Evolutionary conservation across 495 filamentous ascomycete genomes (phyloP).

Genomic region (Rusavskia elegans): DNA sequence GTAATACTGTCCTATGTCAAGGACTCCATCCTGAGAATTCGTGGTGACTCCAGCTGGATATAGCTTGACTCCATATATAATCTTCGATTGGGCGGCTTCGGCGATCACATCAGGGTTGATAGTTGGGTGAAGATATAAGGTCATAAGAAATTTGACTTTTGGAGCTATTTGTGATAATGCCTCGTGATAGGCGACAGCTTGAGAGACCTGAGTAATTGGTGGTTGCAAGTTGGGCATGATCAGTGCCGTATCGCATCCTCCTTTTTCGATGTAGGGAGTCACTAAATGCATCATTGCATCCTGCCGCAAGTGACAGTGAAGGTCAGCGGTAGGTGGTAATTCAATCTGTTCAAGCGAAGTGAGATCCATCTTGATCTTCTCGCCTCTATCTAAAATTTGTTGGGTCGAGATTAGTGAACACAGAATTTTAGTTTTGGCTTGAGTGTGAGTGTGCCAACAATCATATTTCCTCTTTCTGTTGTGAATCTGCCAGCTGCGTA

Average conservation of each 20-base stretch:
- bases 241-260: constrained; percentile 64
- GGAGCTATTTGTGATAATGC: constrained; percentile 51
- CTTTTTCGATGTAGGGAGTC: constrained; percentile 53
- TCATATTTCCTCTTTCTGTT: no score
- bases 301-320: constrained; percentile 62
- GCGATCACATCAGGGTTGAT: constrained; percentile 67
- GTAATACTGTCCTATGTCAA: constrained; percentile 54
- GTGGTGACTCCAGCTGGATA: constrained; percentile 64
- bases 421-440: no score
- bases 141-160: constrained; percentile 71
- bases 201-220: constrained; percentile 56
- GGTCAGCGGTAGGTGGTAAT: constrained; percentile 26
- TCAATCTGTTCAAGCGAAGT: neutral
- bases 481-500: no score
- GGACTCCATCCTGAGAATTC: constrained; percentile 68
- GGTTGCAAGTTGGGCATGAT: constrained; percentile 74
- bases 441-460: no score
- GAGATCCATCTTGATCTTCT: neutral
- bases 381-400: neutral
- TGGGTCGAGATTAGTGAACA: no score
- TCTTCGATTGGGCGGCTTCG: constrained; percentile 48
- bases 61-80: constrained; percentile 33
- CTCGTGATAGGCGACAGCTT: constrained; percentile 60
- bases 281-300: constrained; percentile 72
- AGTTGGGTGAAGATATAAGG: constrained; percentile 63